Conservation (phyloP, 257 asterid species). For the Solanum tarapatanum region DNA sequence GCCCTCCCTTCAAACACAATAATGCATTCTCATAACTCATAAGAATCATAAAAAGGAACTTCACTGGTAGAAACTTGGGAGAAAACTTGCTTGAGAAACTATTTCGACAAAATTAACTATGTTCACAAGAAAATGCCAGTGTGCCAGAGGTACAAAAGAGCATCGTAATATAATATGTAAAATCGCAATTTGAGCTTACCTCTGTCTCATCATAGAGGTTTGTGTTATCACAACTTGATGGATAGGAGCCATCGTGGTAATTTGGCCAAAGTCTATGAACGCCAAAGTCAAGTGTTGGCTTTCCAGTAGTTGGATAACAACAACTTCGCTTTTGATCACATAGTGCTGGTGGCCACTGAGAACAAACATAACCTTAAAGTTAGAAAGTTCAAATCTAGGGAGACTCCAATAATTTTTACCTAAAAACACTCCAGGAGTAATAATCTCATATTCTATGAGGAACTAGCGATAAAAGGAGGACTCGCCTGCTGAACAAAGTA, state of each 20-base stretch:
- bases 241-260: constrained; percentile 3
- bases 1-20: neutral
- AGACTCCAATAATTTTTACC: neutral
- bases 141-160: neutral
- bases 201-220: constrained; percentile 1
- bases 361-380: neutral
- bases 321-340: constrained; percentile 3
- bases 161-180: neutral
- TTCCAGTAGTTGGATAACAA: constrained; percentile 15
- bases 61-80: neutral
- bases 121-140: neutral
- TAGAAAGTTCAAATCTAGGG: neutral
- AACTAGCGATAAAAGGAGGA: neutral
- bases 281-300: constrained; percentile 12
- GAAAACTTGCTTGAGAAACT: neutral
- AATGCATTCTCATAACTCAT: neutral
- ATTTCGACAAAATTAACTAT: neutral
- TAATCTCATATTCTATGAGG: neutral
- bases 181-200: neutral
- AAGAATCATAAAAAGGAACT: neutral
- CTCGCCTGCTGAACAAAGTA: constrained; percentile 18
- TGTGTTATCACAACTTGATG: constrained; percentile 3
- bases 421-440: neutral
- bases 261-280: constrained; percentile 19
- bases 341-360: constrained; percentile 14